Base-by-base conservation (phyloP, 164 flowering plant species). In the Chimonanthus praecox region DNA sequence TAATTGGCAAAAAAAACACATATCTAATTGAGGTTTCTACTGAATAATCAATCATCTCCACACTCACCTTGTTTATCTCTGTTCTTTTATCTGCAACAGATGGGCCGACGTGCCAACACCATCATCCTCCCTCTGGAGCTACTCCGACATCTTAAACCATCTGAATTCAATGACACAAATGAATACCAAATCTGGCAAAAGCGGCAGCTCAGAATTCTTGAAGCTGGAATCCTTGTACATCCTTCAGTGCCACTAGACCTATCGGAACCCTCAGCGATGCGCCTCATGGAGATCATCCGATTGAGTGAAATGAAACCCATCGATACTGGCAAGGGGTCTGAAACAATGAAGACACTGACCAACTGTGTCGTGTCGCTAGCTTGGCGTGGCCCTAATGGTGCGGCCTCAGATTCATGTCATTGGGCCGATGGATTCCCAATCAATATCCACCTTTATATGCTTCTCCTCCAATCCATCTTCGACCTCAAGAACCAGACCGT, bases 401-500 rank as follows among this genome's bases (percentile, higher is more conserved):
- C 83, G 5, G 82, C 88, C 5, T 75, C 91, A 0, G 95, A 92
- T 44, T 82, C 77, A 0, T 92, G 96, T 68, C 99, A 92, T 58
- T 95, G 99, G 99, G 97, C 97, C 4, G 97, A 93, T 49, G 99
- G 98, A 0, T 86, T 74, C 74, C 98, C 97, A 0, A 72, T 95
- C 74, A 93, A 92, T 67, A 51, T 89, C 44, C 91, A 95, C 80
- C 75, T 95, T 47, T 95, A 95, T 69, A 45, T 81, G 5, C 70
- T 87, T n/a, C 90, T 95, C 10, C 88, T 95, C 50, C 85, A 81
- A 3, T 72, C 97, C 2, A 79, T 92, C 15, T 93, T 93, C 61
- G 99, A 95, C 76, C 4, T 72, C 50, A 87, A 85, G 71, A 98
- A 95, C 16, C 91, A 88, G 74, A 89, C 97, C 0, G 49, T 80